These are phyloP conservation scores for Inga leiocalycina DNA, from an alignment of 306 rosid species.

Conservation along the genomic window DNA sequence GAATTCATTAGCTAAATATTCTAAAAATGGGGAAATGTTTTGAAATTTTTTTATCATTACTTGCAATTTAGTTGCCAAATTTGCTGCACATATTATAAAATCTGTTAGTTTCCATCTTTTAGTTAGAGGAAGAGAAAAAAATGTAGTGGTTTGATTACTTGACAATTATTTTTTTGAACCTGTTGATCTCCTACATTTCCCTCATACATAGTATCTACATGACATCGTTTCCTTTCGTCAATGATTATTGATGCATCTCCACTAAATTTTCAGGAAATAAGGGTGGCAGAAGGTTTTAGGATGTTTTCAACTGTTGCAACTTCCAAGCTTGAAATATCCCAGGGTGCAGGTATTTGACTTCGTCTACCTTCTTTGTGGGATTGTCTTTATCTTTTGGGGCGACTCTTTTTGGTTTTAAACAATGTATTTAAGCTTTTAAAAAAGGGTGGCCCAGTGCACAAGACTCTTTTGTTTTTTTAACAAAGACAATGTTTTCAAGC, in stretches of 20 bases:
- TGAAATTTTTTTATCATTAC: not conserved
- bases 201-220: not conserved
- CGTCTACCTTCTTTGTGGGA: not conserved
- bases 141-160: not conserved
- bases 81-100: not conserved
- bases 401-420: not conserved
- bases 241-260: conserved; percentile 24
- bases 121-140: not conserved
- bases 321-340: conserved; percentile 50
- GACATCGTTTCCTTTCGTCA: not conserved
- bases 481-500: not conserved
- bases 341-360: conserved; percentile 55
- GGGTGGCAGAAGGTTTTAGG: conserved; percentile 78
- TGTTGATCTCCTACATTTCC: not conserved
- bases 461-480: too few relatives aligned
- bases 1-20: not conserved
- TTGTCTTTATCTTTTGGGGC: not conserved
- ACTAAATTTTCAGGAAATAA: conserved; percentile 62
- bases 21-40: not conserved
- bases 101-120: conserved; percentile 9
- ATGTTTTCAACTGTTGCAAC: conserved; percentile 80
- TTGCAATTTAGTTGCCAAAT: not conserved
- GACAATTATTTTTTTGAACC: not conserved
- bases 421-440: too few relatives aligned
- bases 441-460: too few relatives aligned